A percentile compares a stretch with the other conserved stretches of the same genome.
These are phyloP conservation scores for Vitis hybrid DNA, from an alignment of 177 flowering plant genomes.

Conservation along the genomic window DNA sequence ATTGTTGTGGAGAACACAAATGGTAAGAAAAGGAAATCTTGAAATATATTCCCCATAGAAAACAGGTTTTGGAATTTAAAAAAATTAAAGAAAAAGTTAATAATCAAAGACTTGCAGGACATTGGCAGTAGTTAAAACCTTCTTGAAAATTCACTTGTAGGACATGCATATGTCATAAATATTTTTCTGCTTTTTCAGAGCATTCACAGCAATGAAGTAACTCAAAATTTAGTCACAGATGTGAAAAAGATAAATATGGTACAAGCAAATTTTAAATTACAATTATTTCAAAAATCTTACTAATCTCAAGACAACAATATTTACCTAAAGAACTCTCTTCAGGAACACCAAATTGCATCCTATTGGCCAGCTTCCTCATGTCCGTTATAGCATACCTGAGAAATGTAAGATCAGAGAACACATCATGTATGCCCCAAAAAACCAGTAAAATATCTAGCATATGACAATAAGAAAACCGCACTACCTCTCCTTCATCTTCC, in stretches of 20 bases:
- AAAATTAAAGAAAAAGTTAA: neutral
- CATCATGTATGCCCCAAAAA: neutral
- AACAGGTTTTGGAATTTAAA: neutral
- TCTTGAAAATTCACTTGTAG: too few species aligned
- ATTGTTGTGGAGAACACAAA: conserved; percentile 9
- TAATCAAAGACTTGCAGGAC: neutral
- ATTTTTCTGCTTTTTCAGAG: neutral
- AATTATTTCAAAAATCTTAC: neutral
- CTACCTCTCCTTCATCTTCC: conserved; percentile 96
- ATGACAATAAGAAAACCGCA: neutral
- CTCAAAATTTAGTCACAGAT: neutral
- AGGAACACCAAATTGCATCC: conserved; percentile 95
- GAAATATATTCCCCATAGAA: neutral
- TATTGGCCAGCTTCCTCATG: conserved; percentile 96
- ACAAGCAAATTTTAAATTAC: neutral
- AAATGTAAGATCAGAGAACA: neutral
- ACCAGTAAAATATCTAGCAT: neutral
- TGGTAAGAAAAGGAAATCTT: conserved; percentile 3
- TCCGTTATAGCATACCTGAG: conserved; percentile 91
- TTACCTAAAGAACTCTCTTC: conserved; percentile 99
- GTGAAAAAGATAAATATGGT: neutral
- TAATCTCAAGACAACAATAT: neutral
- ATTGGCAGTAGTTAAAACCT: too few species aligned
- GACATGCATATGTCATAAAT: too few species aligned
- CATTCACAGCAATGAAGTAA: neutral